Conservation (phyloP, 306 rosid genomes). For the Pyrus bretschneideri region DNA sequence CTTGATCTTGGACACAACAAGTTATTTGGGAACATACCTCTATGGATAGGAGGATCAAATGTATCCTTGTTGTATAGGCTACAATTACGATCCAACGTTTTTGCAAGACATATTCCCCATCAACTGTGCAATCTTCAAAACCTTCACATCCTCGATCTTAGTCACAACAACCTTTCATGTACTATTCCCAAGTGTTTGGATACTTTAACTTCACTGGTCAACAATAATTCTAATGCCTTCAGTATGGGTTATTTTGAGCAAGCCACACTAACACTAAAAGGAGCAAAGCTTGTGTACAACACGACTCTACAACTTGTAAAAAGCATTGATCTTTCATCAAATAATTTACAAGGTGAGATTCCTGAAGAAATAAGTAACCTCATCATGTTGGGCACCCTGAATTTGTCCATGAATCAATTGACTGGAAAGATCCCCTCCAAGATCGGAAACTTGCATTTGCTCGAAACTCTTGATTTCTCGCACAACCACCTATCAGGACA, state of each 20-base stretch:
- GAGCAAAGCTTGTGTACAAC: not conserved
- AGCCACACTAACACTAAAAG: not conserved
- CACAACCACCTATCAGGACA: not conserved
- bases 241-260: fast-evolving
- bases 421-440: not conserved
- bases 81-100: not conserved
- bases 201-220: not conserved
- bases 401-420: not conserved
- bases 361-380: not conserved
- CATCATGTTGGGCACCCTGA: not conserved
- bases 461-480: not conserved
- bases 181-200: not conserved
- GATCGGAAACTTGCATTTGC: not conserved
- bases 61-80: not conserved
- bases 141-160: not conserved
- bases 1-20: not conserved
- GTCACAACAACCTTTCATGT: not conserved
- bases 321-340: not conserved
- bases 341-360: not conserved
- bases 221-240: not conserved
- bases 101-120: not conserved
- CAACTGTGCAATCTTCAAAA: not conserved
- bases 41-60: not conserved
- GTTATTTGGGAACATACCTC: not conserved
- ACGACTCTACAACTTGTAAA: not conserved